phyloP scores from a whole-genome alignment of 2,329 filamentous ascomycete genomes.

The Fusarium marasasianum region DNA sequence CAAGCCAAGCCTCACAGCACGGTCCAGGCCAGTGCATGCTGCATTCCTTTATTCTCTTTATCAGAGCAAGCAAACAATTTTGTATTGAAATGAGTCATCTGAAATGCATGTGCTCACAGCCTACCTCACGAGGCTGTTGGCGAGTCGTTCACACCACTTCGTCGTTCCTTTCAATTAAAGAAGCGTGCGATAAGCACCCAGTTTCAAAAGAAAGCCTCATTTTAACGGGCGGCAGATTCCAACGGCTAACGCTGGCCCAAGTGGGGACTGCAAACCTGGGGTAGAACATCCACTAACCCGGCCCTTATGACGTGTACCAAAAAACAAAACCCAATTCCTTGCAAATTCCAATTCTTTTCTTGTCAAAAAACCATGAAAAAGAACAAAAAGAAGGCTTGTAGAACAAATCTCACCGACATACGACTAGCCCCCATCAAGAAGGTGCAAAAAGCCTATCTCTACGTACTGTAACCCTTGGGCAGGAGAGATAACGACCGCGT shows the following conservation, averaged over 20 bases:
- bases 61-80: neutral
- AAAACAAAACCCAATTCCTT: neutral
- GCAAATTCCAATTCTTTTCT: neutral
- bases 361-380: neutral
- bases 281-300: neutral
- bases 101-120: neutral
- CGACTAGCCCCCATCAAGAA: neutral
- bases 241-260: neutral
- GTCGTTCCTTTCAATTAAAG: neutral
- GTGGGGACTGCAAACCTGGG: neutral
- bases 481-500: neutral
- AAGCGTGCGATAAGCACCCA: neutral
- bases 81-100: neutral
- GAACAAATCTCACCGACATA: neutral
- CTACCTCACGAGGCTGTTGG: neutral
- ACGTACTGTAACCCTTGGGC: neutral
- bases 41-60: neutral
- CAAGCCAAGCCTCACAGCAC: neutral
- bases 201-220: neutral
- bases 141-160: neutral
- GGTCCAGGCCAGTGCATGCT: neutral
- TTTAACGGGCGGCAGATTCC: neutral
- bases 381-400: neutral
- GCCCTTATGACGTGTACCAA: neutral
- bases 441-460: constrained; percentile 4